phyloP scores from a whole-genome alignment of 768 basidiomycete species.

The Leccinellum albellum region DNA sequence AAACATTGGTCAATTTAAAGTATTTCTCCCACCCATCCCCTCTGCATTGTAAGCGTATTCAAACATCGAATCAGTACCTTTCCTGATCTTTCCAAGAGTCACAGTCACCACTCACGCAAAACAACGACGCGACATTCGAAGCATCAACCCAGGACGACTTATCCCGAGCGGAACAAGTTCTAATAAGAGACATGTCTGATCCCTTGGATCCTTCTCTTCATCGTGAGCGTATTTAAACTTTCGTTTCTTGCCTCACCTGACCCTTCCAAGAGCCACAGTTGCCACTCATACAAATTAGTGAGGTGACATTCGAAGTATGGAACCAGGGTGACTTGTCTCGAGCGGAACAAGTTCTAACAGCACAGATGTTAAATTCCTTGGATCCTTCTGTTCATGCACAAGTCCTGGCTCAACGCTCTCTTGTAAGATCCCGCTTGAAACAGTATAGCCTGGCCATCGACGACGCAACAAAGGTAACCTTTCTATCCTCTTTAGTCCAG shows the following conservation, averaged over 20 bases:
- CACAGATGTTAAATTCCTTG: background rate
- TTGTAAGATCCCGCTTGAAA: background rate
- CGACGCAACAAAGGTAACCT: constrained; percentile 1
- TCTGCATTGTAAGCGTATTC: too few relatives aligned
- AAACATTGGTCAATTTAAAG: background rate
- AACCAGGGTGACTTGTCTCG: background rate
- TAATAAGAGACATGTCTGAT: background rate
- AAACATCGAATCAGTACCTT: background rate
- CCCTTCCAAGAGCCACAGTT: background rate
- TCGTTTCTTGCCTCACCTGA: background rate
- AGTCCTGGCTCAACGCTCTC: background rate
- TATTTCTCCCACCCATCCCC: background rate
- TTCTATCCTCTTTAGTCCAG: too few relatives aligned
- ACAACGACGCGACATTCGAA: too few relatives aligned
- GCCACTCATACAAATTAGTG: background rate
- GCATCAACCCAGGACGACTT: too few relatives aligned
- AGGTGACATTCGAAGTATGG: background rate
- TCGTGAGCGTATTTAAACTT: background rate
- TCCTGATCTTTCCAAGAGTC: too few relatives aligned
- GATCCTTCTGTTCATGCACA: background rate
- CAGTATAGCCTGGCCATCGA: background rate
- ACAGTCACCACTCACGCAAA: too few relatives aligned
- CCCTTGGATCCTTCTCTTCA: fast-evolving
- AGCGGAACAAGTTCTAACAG: background rate
- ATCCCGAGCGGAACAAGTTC: too few relatives aligned